These are phyloP conservation scores for Aspergillus caelatus DNA, from an alignment of 2,329 filamentous ascomycete genomes.

Conservation along the genomic window DNA sequence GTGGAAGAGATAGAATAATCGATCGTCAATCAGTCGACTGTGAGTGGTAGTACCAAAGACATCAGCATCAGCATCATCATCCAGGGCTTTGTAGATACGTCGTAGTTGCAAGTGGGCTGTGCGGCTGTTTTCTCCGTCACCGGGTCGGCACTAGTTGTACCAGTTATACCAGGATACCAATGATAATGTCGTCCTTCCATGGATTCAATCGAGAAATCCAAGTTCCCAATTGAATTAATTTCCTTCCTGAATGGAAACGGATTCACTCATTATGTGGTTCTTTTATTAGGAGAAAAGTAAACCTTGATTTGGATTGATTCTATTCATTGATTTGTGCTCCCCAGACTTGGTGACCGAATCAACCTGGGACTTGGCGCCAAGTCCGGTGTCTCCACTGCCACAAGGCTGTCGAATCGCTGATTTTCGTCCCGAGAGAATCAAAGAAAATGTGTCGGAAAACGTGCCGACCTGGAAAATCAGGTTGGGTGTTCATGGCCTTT, in stretches of 20 bases:
- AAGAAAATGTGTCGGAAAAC: conserved; percentile 17
- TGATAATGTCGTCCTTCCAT: too few species aligned
- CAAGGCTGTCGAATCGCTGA: conserved; percentile 21
- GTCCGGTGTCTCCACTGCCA: conserved; percentile 1
- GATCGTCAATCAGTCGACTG: neutral
- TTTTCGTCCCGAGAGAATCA: conserved; percentile 8
- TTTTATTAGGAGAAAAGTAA: neutral
- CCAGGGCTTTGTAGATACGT: neutral
- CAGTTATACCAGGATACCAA: too few species aligned
- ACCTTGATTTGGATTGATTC: neutral
- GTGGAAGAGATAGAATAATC: neutral
- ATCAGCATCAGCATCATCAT: neutral
- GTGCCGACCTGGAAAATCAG: conserved; percentile 13
- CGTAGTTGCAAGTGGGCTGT: neutral
- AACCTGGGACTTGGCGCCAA: neutral
- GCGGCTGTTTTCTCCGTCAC: neutral
- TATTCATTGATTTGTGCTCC: neutral
- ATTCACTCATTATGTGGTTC: neutral
- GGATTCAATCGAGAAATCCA: too few species aligned
- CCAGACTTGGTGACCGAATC: neutral
- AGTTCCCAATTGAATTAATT: too few species aligned
- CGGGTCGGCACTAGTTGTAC: neutral
- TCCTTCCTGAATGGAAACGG: neutral
- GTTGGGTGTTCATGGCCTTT: neutral
- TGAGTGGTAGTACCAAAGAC: neutral